Percentiles rank a stretch among this genome's conserved stretches.
Evolutionary conservation across 495 filamentous ascomycete species (phyloP).

Genomic region (Penicillium cinerascens): DNA sequence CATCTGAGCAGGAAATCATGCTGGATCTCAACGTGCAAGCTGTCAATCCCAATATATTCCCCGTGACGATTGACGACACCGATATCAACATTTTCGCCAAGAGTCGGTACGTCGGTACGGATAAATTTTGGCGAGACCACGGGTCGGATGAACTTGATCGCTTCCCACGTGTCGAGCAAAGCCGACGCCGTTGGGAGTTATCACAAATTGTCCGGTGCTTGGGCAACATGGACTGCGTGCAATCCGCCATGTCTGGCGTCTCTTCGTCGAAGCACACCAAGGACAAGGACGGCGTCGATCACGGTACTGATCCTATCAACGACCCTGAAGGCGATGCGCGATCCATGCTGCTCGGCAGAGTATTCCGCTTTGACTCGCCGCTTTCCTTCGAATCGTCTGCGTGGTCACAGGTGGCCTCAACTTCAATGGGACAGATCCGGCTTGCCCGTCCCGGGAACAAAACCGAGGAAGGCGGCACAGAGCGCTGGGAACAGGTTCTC

Average conservation of each 20-base stretch:
- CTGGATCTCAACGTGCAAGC: constrained; percentile 86
- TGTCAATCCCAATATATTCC: constrained; percentile 86
- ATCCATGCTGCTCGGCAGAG: constrained; percentile 85
- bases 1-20: constrained; percentile 94
- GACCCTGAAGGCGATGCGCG: constrained; percentile 64
- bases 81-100: constrained; percentile 93
- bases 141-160: constrained; percentile 22
- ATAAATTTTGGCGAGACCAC: constrained; percentile 69
- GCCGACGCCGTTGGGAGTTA: constrained; percentile 33
- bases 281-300: constrained; percentile 51
- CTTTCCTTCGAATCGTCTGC: constrained; percentile 86
- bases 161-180: constrained; percentile 36
- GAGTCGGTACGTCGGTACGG: constrained; percentile 76
- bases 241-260: constrained; percentile 11
- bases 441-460: constrained; percentile 81
- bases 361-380: constrained; percentile 81
- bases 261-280: constrained; percentile 3
- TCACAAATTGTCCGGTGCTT: constrained; percentile 31
- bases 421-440: constrained; percentile 77
- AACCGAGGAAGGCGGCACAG: constrained; percentile 78
- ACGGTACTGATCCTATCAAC: constrained; percentile 68
- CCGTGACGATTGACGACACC: constrained; percentile 75
- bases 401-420: constrained; percentile 60
- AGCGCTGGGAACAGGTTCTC: constrained; percentile 88
- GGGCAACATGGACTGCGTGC: constrained; percentile 20